Conservation (phyloP, 768 basidiomycete genomes). For the Lactifluus echinatus region DNA sequence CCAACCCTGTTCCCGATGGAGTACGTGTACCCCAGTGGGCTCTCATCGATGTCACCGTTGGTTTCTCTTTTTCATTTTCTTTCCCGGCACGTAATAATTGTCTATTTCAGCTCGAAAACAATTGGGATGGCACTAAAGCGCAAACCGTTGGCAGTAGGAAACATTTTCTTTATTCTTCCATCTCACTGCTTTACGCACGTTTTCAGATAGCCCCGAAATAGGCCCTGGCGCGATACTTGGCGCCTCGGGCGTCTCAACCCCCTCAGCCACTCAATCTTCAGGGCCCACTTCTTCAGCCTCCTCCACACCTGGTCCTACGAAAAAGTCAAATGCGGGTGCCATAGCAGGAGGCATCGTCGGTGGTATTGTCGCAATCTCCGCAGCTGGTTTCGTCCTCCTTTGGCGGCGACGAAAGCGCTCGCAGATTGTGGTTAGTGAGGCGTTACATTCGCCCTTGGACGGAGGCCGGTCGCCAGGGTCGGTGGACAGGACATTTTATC, state of each 20-base stretch:
- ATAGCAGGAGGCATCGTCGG: not conserved
- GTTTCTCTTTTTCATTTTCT: not conserved
- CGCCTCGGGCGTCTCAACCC: not conserved
- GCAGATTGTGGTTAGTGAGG: not conserved
- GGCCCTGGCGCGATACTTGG: not conserved
- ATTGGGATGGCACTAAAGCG: not conserved
- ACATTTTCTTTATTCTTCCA: not conserved
- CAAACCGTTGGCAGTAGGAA: not conserved
- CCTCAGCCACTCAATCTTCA: not conserved
- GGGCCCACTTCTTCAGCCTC: not conserved
- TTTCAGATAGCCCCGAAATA: not conserved
- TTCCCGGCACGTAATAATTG: not conserved
- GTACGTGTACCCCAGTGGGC: constrained; percentile 3
- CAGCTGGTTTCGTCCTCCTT: not conserved
- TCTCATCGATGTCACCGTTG: not conserved
- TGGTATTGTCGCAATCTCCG: not conserved
- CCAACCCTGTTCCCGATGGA: constrained; percentile 2
- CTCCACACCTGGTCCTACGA: not conserved
- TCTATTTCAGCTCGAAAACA: not conserved
- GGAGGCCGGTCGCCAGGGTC: not conserved
- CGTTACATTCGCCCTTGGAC: not conserved
- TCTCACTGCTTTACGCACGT: not conserved
- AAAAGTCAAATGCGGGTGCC: not conserved
- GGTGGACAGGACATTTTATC: not conserved
- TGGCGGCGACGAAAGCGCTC: not conserved